Conservation (phyloP, 208 protist species). For the Crithidia bombi region DNA sequence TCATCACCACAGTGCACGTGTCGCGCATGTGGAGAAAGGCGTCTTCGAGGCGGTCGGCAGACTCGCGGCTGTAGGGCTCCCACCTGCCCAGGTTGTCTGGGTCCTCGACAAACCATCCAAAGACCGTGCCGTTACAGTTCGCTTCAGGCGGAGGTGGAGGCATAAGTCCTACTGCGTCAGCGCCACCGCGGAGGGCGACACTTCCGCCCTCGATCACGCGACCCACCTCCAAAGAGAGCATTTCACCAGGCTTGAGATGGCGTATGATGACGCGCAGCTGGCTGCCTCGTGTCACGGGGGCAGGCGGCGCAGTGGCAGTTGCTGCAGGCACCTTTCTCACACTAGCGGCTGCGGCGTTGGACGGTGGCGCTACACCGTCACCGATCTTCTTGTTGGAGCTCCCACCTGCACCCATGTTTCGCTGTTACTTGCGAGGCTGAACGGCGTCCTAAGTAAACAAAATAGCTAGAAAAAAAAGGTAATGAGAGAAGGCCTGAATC, state of each 20-base stretch:
- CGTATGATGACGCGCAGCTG: constrained; percentile 30
- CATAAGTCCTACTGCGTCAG: background rate
- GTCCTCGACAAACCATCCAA: constrained; percentile 79
- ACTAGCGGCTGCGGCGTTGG: background rate
- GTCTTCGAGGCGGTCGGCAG: constrained; percentile 56
- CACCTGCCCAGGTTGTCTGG: constrained; percentile 57
- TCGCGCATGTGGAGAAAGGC: constrained; percentile 40
- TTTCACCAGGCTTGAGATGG: constrained; percentile 25
- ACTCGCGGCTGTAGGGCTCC: constrained; percentile 63
- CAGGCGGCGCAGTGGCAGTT: constrained; percentile 5
- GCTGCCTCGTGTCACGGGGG: constrained; percentile 14
- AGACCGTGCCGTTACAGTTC: constrained; percentile 17
- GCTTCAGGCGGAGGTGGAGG: constrained; percentile 20
- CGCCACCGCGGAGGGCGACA: background rate
- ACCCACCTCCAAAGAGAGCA: constrained; percentile 38
- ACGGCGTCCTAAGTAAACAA: no score
- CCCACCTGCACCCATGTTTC: constrained; percentile 50
- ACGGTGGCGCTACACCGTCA: background rate
- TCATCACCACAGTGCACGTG: constrained; percentile 57
- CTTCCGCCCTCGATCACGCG: constrained; percentile 19
- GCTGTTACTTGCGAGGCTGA: background rate
- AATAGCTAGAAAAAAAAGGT: background rate
- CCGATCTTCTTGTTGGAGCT: constrained; percentile 23
- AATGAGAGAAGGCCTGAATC: no score
- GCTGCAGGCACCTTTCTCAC: background rate